Percentiles rank a stretch among this genome's conserved stretches.
Conservation (phyloP, 345 rosid genomes). For the Draba incana region DNA sequence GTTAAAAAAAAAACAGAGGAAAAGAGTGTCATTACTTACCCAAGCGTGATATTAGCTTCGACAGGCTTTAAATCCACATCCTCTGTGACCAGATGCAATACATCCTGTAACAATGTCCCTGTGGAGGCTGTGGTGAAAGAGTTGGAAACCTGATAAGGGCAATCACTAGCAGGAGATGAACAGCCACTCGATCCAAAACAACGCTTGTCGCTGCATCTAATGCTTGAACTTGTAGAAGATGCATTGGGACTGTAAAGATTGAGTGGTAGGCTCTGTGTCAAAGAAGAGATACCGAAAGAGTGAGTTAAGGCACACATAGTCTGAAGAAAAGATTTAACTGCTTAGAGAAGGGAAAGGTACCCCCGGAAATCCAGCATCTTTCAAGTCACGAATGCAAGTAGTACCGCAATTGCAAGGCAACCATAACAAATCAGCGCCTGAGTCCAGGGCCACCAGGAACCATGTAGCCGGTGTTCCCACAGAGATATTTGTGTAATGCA, state of each 20-base stretch:
- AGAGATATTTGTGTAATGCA: constrained; percentile 77
- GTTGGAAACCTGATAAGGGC: constrained; percentile 58
- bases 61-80: constrained; percentile 40
- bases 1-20: background rate
- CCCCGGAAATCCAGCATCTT: constrained; percentile 24
- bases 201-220: constrained; percentile 59
- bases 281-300: background rate
- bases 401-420: constrained; percentile 78
- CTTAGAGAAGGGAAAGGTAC: constrained; percentile 32
- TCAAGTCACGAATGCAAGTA: constrained; percentile 54
- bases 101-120: constrained; percentile 66
- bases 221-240: constrained; percentile 64
- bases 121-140: constrained; percentile 53
- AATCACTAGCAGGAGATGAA: constrained; percentile 49
- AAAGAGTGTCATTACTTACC: constrained; percentile 46
- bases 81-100: constrained; percentile 58
- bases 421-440: constrained; percentile 90
- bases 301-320: background rate
- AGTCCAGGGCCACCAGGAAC: constrained; percentile 85
- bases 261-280: constrained; percentile 50
- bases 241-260: constrained; percentile 65
- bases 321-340: background rate
- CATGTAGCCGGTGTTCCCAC: constrained; percentile 73
- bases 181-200: constrained; percentile 51
- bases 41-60: constrained; percentile 58